These are phyloP conservation scores for Moesziomyces antarcticus DNA, from an alignment of 1,284 basidiomycete genomes.

Conservation along the genomic window DNA sequence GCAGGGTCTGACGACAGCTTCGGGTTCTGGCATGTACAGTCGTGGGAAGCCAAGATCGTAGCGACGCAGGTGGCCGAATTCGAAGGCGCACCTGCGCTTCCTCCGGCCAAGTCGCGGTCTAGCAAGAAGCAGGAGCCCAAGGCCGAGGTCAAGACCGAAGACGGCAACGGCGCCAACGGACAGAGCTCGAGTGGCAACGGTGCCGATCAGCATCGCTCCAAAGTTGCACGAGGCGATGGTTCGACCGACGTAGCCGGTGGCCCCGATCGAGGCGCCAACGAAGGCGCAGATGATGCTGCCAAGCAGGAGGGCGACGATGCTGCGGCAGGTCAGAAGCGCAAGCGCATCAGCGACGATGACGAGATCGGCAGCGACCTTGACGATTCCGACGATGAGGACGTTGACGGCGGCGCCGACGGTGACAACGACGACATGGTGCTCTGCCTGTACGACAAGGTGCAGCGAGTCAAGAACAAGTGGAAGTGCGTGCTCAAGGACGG, in stretches of 20 bases:
- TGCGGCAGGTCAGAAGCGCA: conserved; percentile 56
- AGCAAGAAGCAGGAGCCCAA: conserved; percentile 39
- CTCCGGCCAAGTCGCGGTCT: conserved; percentile 45
- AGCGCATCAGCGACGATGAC: conserved; percentile 73
- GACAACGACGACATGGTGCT: conserved; percentile 86
- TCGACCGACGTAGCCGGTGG: conserved; percentile 32
- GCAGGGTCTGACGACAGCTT: no score
- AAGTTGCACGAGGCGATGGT: conserved; percentile 39
- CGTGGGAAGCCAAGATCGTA: conserved; percentile 93
- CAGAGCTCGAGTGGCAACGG: conserved; percentile 14
- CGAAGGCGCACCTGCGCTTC: conserved; percentile 72
- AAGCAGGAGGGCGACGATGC: conserved; percentile 28
- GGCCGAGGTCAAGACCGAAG: conserved; percentile 35
- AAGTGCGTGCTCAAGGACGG: conserved; percentile 99
- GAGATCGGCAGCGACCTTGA: conserved; percentile 96
- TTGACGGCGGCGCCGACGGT: conserved; percentile 71
- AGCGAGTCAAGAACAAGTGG: conserved; percentile 99
- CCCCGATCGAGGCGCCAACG: conserved; percentile 4
- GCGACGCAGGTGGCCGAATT: conserved; percentile 94
- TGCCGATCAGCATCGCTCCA: conserved; percentile 38
- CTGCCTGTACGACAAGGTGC: conserved; percentile 98
- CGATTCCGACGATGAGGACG: conserved; percentile 79
- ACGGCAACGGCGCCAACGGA: conserved; percentile 14
- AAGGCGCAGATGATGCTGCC: conserved; percentile 6
- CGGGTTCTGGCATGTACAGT: conserved; percentile 70